A percentile compares a stretch with the other conserved stretches of the same genome.
phyloP scores from a whole-genome alignment of 2,329 filamentous ascomycete genomes.

The Ophiobolus disseminans region DNA sequence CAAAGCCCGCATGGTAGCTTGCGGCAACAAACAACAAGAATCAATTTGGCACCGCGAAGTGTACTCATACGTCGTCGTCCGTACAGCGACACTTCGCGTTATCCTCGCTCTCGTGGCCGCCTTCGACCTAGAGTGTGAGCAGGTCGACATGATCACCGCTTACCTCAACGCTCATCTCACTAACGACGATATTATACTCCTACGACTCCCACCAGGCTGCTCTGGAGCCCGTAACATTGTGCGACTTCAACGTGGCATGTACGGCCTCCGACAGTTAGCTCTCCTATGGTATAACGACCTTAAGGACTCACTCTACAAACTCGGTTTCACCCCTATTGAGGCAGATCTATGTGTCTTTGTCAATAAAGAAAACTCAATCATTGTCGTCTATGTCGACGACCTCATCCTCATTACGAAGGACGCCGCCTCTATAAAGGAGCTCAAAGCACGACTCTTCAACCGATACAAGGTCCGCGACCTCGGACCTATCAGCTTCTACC shows the following conservation, averaged over 20 bases:
- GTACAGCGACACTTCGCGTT: neutral
- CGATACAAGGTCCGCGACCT: neutral
- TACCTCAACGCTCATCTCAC: neutral
- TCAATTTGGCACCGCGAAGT: neutral
- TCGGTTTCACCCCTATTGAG: neutral
- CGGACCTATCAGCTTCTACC: neutral
- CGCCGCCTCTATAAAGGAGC: neutral
- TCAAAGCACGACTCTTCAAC: neutral
- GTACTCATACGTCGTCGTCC: neutral
- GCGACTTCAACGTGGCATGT: neutral
- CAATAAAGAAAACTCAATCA: neutral
- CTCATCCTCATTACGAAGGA: neutral
- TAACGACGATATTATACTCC: neutral
- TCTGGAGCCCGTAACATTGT: neutral
- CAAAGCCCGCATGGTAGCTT: neutral
- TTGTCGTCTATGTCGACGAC: neutral
- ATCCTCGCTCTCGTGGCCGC: neutral
- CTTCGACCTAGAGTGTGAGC: neutral
- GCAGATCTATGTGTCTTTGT: neutral
- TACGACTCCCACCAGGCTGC: neutral
- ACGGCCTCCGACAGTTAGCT: neutral
- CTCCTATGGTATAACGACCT: neutral
- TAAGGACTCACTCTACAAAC: neutral
- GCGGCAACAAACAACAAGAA: neutral
- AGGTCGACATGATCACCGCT: neutral